Evolutionary conservation across 768 basidiomycete species (phyloP), one percentile per base, ranked within the genome.

Genomic region (Suillus bovinus): DNA sequence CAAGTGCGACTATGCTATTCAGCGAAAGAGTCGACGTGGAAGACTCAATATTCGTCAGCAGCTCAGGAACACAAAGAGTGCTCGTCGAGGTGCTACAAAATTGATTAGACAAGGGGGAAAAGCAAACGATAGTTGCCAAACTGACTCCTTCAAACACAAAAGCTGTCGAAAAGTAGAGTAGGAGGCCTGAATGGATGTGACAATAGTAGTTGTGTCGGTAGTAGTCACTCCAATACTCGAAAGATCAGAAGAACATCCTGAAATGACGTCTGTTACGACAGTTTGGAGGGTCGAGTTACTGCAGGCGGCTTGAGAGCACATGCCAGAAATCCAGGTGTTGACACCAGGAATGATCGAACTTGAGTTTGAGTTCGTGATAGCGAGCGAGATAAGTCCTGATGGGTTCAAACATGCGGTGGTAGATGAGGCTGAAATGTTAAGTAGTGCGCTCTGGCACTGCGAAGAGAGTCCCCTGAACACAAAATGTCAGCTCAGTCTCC

Each of bases 71-170:
- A 69, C 91, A 93, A 62, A 87, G 76, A 39, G 81, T 71, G 69
- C 74, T 77, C 58, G 69, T 63, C 17, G 70, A 70, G 42, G 79
- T 74, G 64, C 77, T 77, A 64, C 55, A 63, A 46, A 60, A 55
- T 31, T 24, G 16, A 44, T 33, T 16, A 62, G 52, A 22, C 13
- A 20, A 61, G 41, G 56, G 2, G 49, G 46, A 1, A 39, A 13
- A 7, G 29, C 7, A 39, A 38, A n/a, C 33, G 16, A 42, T 22
- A 27, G 49, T 44, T 22, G 5, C 27, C 27, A 29, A 14, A 80
- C 86, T 64, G 69, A 91, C 90, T 90, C 82, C 62, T 86, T 80
- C 68, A 91, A 74, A 71, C 91, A 93, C 11, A 75, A 70, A 9
- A 87, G 68, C 64, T 87, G 71, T 58, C 89, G 80, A 4, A 78